Conservation (phyloP, 2,329 filamentous ascomycete species). For the Penicillium brevicompactum region DNA sequence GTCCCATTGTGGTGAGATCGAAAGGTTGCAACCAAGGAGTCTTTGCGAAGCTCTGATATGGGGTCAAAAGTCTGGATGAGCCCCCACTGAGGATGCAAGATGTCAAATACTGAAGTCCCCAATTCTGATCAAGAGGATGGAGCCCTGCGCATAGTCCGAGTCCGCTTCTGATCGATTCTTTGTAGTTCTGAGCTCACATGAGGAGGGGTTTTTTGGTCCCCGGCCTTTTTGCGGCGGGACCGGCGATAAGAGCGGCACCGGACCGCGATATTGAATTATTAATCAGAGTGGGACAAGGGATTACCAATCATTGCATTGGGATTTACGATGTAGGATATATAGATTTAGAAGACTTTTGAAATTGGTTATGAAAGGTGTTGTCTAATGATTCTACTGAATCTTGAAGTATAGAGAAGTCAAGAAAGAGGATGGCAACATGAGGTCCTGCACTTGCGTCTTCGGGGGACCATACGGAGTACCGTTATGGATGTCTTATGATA, state of each 20-base stretch:
- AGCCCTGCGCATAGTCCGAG: conserved; percentile 13
- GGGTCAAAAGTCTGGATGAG: neutral
- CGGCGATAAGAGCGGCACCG: conserved; percentile 24
- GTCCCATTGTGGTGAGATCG: conserved; percentile 34
- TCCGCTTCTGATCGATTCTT: conserved; percentile 22
- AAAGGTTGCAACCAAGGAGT: neutral
- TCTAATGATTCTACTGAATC: neutral
- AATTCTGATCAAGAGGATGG: neutral
- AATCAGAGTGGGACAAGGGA: conserved; percentile 4
- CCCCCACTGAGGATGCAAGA: neutral
- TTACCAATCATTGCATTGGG: conserved; percentile 5
- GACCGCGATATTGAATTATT: conserved; percentile 3
- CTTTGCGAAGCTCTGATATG: conserved; percentile 6
- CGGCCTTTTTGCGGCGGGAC: conserved; percentile 22
- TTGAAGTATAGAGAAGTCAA: neutral
- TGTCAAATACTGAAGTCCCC: neutral
- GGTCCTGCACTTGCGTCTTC: neutral
- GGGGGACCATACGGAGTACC: neutral
- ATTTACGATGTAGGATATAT: neutral
- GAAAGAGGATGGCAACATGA: neutral
- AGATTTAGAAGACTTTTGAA: neutral
- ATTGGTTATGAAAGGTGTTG: neutral
- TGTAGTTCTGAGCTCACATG: conserved; percentile 21
- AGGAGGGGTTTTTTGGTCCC: conserved; percentile 22
- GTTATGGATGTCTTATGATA: neutral